Evolutionary conservation across 2,329 filamentous ascomycete genomes (phyloP).

Genomic region (Orbilia ellipsospora): DNA sequence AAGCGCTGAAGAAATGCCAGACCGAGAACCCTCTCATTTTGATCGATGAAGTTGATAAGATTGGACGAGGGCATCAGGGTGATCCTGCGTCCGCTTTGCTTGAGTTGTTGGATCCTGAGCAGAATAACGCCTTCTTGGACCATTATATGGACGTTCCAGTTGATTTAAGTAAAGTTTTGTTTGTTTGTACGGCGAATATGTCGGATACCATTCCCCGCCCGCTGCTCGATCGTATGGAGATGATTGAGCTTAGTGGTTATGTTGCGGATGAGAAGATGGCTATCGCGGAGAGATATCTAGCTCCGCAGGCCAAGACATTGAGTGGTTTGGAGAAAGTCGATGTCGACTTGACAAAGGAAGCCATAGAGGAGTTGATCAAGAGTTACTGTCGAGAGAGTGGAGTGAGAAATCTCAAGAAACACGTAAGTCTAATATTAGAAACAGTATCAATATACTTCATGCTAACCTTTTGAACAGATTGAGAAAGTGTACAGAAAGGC

Average conservation of each 20-base stretch:
- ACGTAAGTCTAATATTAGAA: conserved; percentile 62
- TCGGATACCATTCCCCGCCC: conserved; percentile 96
- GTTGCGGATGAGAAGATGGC: conserved; percentile 99
- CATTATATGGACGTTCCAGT: conserved; percentile 99
- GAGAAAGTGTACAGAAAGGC: conserved; percentile 99
- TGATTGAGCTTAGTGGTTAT: conserved; percentile 95
- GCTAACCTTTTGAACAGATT: conserved; percentile 66
- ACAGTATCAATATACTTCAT: background rate
- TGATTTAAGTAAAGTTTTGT: conserved; percentile 95
- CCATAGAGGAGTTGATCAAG: conserved; percentile 96
- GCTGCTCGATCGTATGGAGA: conserved; percentile 94
- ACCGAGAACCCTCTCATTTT: conserved; percentile 97
- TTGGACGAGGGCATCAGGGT: conserved; percentile 93
- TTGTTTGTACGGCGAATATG: conserved; percentile 99
- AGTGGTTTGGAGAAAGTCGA: conserved; percentile 90
- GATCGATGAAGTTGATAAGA: conserved; percentile 97
- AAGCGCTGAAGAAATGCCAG: conserved; percentile 98
- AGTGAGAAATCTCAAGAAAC: conserved; percentile 97
- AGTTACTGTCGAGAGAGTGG: conserved; percentile 98
- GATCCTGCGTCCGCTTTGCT: conserved; percentile 94
- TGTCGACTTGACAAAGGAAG: conserved; percentile 84
- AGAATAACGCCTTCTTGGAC: conserved; percentile 96
- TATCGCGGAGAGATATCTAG: conserved; percentile 91
- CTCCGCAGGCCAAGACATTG: conserved; percentile 91
- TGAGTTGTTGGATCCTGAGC: conserved; percentile 93